Evolutionary conservation across 2,329 filamentous ascomycete species (phyloP).

Genomic region (Clarireedia homoeocarpa): DNA sequence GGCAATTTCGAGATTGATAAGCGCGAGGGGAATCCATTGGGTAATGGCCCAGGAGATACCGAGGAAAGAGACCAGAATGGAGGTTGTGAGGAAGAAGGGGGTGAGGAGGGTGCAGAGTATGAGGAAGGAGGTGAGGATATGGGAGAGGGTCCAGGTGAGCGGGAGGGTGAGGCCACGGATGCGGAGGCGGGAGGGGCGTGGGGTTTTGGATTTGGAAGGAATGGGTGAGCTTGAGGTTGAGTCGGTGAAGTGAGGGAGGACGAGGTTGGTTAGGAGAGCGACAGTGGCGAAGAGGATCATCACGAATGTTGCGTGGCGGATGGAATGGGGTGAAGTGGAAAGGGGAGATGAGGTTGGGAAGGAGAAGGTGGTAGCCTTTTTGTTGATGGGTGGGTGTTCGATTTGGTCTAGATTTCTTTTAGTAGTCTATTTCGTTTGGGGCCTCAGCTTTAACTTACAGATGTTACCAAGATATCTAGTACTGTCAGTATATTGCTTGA

Average conservation of each 20-base stretch:
- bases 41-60: slow-evolving; percentile 9
- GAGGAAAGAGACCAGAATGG: slow-evolving; percentile 1
- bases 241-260: slow-evolving; percentile 1
- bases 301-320: slow-evolving; percentile 6
- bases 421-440: not conserved
- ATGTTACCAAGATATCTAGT: slow-evolving; percentile 7
- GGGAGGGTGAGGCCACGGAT: not conserved
- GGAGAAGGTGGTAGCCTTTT: not conserved
- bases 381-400: slow-evolving; percentile 4
- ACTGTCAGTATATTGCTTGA: not conserved
- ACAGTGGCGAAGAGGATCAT: slow-evolving; percentile 7
- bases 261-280: slow-evolving; percentile 3
- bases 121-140: slow-evolving; percentile 1
- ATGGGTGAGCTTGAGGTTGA: not conserved
- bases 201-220: not conserved
- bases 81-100: not conserved
- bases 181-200: not conserved
- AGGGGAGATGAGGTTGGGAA: not conserved
- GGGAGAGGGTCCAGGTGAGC: slow-evolving; percentile 3
- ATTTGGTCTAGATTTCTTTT: not conserved
- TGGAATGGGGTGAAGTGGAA: slow-evolving; percentile 2
- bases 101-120: slow-evolving; percentile 3
- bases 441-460: not conserved
- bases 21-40: slow-evolving; percentile 7
- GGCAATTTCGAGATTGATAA: slow-evolving; percentile 8